phyloP scores from a whole-genome alignment of 495 filamentous ascomycete species.

The Massariosphaeria phaeospora region DNA sequence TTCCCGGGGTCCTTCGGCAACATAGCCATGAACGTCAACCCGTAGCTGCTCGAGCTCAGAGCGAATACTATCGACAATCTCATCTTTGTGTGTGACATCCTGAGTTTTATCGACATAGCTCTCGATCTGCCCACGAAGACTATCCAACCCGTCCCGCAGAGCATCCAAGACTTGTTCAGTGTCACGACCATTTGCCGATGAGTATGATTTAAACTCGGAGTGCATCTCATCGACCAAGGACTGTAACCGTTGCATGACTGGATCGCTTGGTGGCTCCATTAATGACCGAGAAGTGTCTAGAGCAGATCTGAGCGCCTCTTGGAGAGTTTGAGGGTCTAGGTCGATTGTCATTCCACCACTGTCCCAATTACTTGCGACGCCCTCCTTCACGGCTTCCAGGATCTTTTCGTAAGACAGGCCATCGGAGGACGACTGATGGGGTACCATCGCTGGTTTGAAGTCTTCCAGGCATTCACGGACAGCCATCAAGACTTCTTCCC shows the following conservation, averaged over 20 bases:
- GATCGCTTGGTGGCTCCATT: slow-evolving; percentile 52
- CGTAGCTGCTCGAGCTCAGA: slow-evolving; percentile 67
- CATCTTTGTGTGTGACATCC: slow-evolving; percentile 64
- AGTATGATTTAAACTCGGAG: slow-evolving; percentile 65
- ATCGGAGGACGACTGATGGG: slow-evolving; percentile 39
- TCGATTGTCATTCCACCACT: slow-evolving; percentile 51
- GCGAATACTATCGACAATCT: slow-evolving; percentile 70
- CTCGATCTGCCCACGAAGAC: slow-evolving; percentile 74
- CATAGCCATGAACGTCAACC: slow-evolving; percentile 62
- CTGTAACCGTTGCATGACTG: slow-evolving; percentile 68
- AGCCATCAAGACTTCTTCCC: slow-evolving; percentile 69
- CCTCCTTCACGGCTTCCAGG: slow-evolving; percentile 55
- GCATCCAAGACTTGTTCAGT: slow-evolving; percentile 80
- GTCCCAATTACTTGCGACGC: slow-evolving; percentile 46
- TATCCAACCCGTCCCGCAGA: slow-evolving; percentile 77
- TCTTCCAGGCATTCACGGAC: slow-evolving; percentile 74
- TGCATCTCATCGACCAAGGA: slow-evolving; percentile 72
- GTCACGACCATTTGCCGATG: slow-evolving; percentile 66
- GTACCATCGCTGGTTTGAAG: slow-evolving; percentile 58
- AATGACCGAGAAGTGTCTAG: slow-evolving; percentile 49
- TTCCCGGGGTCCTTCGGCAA: slow-evolving; percentile 45
- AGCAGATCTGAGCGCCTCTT: slow-evolving; percentile 59
- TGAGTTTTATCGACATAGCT: slow-evolving; percentile 65
- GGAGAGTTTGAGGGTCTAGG: slow-evolving; percentile 59
- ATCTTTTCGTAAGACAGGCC: slow-evolving; percentile 51